phyloP scores from a whole-genome alignment of 257 asterid species.

The Handroanthus guayacan region DNA sequence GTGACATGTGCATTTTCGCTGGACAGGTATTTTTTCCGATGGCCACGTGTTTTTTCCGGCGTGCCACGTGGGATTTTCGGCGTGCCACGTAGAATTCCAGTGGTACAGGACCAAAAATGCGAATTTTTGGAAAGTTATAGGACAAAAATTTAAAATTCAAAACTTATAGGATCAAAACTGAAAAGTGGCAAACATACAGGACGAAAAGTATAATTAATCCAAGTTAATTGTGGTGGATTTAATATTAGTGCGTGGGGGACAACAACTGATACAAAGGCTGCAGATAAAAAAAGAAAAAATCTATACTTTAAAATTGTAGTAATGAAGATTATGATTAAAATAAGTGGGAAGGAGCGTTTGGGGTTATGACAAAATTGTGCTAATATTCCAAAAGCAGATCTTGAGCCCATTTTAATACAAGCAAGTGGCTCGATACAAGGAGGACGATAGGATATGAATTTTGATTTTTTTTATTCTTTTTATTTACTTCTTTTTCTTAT shows the following conservation, averaged over 20 bases:
- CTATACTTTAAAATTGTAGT: conserved; percentile 11
- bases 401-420: conserved; percentile 22
- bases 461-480: not conserved
- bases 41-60: too few relatives aligned
- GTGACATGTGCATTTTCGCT: too few relatives aligned
- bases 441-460: conserved; percentile 18
- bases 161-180: too few relatives aligned
- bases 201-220: too few relatives aligned
- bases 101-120: too few relatives aligned
- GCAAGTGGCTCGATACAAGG: conserved; percentile 37
- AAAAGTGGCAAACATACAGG: too few relatives aligned
- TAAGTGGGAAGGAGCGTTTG: conserved; percentile 39
- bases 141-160: too few relatives aligned
- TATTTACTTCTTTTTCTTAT: too few relatives aligned
- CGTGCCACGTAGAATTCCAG: too few relatives aligned
- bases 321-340: conserved; percentile 6
- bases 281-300: conserved; percentile 28
- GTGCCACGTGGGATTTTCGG: too few relatives aligned
- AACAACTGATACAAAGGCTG: conserved; percentile 55
- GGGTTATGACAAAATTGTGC: conserved; percentile 26
- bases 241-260: conserved; percentile 59
- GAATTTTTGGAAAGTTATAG: too few relatives aligned
- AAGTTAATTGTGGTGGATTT: conserved; percentile 32
- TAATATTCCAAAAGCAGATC: conserved; percentile 40
- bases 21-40: too few relatives aligned